phyloP scores from a whole-genome alignment of 148 eudicot species.

The Rhododendron williamsianum region DNA sequence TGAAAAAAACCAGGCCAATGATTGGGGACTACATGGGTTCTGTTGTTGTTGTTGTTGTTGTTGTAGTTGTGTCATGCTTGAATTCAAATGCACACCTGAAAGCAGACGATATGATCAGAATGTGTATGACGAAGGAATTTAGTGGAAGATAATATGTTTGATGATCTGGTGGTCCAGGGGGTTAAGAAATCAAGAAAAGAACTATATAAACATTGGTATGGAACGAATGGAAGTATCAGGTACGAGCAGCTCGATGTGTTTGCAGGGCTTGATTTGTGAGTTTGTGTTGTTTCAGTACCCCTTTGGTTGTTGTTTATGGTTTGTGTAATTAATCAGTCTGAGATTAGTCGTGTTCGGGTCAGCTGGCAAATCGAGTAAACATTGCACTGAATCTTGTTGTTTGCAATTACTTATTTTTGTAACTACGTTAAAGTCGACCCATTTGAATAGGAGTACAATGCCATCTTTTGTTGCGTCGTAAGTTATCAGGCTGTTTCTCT shows the following conservation, averaged over 20 bases:
- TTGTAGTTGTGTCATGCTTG: neutral
- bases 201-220: neutral
- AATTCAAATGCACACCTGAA: neutral
- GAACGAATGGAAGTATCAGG: neutral
- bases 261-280: neutral
- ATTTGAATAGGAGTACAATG: neutral
- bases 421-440: neutral
- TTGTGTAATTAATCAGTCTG: too few relatives aligned
- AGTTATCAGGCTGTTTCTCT: neutral
- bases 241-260: neutral
- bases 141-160: neutral
- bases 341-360: too few relatives aligned
- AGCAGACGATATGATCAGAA: constrained; percentile 1
- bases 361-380: neutral
- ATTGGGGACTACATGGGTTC: too few relatives aligned
- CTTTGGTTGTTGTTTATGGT: too few relatives aligned
- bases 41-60: too few relatives aligned
- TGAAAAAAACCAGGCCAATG: neutral
- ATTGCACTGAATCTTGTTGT: neutral
- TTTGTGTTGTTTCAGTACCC: neutral
- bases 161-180: neutral
- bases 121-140: neutral
- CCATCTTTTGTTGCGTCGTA: neutral
- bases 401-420: neutral
- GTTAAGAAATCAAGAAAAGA: neutral